These are phyloP conservation scores for Tulasnella sp. DNA, from an alignment of 768 basidiomycete species.

Conservation along the genomic window DNA sequence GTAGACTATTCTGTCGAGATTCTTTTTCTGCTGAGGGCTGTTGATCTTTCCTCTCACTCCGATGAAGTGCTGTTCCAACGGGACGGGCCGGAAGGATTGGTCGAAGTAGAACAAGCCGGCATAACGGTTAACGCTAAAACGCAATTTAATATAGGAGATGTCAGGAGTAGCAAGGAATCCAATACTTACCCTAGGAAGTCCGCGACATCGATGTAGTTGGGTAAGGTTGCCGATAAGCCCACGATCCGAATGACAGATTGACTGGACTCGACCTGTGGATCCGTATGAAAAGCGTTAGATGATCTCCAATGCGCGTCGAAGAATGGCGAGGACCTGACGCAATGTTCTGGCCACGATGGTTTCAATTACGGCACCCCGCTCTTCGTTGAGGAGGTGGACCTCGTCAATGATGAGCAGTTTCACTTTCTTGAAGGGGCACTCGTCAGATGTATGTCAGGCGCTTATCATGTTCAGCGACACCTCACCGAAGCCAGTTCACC, in stretches of 20 bases:
- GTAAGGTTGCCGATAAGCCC: slow-evolving; percentile 90
- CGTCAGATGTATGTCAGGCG: not conserved
- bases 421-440: slow-evolving; percentile 61
- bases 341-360: slow-evolving; percentile 96
- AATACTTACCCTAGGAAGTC: slow-evolving; percentile 80
- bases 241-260: slow-evolving; percentile 97
- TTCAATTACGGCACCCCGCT: slow-evolving; percentile 97
- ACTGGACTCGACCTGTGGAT: slow-evolving; percentile 85
- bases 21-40: slow-evolving; percentile 71
- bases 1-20: slow-evolving; percentile 85
- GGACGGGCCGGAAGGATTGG: slow-evolving; percentile 93
- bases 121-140: slow-evolving; percentile 76
- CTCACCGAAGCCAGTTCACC: slow-evolving; percentile 92
- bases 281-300: not conserved
- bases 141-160: not conserved
- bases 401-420: slow-evolving; percentile 97
- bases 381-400: slow-evolving; percentile 95
- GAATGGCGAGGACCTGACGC: slow-evolving; percentile 61
- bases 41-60: slow-evolving; percentile 89
- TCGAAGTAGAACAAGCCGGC: slow-evolving; percentile 97
- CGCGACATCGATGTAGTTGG: slow-evolving; percentile 95
- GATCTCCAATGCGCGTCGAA: not conserved
- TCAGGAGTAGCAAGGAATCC: not conserved
- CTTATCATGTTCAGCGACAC: not conserved
- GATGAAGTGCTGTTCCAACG: slow-evolving; percentile 95